Percentiles rank a stretch among this genome's conserved stretches.
These are phyloP conservation scores for Candida arabinofermentans DNA, from an alignment of 805 yeast genomes.

Conservation along the genomic window DNA sequence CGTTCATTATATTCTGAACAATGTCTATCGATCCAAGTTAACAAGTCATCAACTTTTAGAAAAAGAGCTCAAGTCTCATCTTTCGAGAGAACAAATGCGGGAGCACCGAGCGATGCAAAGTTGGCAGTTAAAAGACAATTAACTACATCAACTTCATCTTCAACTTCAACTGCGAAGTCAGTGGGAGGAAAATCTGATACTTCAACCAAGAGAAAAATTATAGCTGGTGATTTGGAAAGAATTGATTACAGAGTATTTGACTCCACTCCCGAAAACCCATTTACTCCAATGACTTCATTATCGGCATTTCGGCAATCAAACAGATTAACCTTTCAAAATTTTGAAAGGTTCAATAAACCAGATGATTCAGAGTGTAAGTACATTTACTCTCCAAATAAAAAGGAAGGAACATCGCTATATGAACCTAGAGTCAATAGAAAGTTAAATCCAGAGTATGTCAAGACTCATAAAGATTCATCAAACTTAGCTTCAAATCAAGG, in stretches of 20 bases:
- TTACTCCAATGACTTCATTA: conserved; percentile 1
- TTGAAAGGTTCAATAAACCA: conserved; percentile 5
- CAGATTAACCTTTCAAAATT: conserved; percentile 11
- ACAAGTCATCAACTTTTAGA: too few relatives aligned
- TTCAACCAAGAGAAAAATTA: neutral
- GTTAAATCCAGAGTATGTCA: neutral
- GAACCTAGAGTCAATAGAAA: conserved; percentile 24
- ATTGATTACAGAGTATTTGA: conserved; percentile 1
- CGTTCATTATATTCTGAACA: too few relatives aligned
- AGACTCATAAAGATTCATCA: neutral
- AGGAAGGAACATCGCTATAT: conserved; percentile 13
- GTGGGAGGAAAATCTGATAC: too few relatives aligned
- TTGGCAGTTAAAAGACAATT: too few relatives aligned
- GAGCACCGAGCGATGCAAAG: too few relatives aligned
- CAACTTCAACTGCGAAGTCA: too few relatives aligned
- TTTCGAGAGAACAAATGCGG: too few relatives aligned
- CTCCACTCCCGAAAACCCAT: neutral
- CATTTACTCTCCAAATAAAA: conserved; percentile 17
- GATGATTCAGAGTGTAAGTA: conserved; percentile 5
- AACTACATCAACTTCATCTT: too few relatives aligned
- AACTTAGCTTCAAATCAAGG: conserved; percentile 16
- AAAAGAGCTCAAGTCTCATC: too few relatives aligned
- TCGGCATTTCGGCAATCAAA: conserved; percentile 13
- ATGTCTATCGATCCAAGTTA: too few relatives aligned
- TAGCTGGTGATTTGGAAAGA: neutral